Conservation (phyloP, 495 filamentous ascomycete species). For the Hypomontagnella submonticulosa region DNA sequence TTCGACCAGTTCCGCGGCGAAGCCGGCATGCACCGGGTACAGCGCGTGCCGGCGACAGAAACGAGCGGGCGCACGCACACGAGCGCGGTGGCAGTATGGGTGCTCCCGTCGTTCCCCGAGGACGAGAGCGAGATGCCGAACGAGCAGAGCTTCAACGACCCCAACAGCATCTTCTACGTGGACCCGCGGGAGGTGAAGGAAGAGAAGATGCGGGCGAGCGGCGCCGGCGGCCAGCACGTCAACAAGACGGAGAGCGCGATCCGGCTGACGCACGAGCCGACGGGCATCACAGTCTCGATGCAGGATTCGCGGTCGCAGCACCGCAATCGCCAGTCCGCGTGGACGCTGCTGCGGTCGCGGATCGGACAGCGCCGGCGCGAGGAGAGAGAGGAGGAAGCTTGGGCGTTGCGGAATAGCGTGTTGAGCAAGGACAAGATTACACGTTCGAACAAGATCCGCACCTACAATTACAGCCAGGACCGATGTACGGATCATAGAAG, state of each 20-base stretch:
- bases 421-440: slow-evolving; percentile 85
- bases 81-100: slow-evolving; percentile 88
- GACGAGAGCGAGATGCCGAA: slow-evolving; percentile 59
- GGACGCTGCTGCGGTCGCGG: slow-evolving; percentile 83
- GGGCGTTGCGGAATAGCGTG: slow-evolving; percentile 75
- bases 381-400: slow-evolving; percentile 84
- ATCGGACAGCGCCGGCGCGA: slow-evolving; percentile 84
- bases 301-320: slow-evolving; percentile 94
- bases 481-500: slow-evolving; percentile 93
- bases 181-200: slow-evolving; percentile 84
- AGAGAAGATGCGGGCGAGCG: slow-evolving; percentile 91
- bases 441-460: slow-evolving; percentile 91
- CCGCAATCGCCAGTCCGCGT: slow-evolving; percentile 85
- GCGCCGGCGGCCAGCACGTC: slow-evolving; percentile 96
- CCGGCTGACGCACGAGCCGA: slow-evolving; percentile 91
- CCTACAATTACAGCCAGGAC: slow-evolving; percentile 94
- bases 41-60: slow-evolving; percentile 91
- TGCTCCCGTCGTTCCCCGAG: slow-evolving; percentile 85
- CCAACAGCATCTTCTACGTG: slow-evolving; percentile 89
- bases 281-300: slow-evolving; percentile 84
- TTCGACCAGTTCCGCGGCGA: slow-evolving; percentile 85
- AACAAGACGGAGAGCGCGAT: slow-evolving; percentile 98
- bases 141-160: slow-evolving; percentile 77
- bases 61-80: slow-evolving; percentile 91
- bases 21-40: slow-evolving; percentile 93